Evolutionary conservation across 1,284 basidiomycete species (phyloP), one percentile per base, ranked within the genome.

Genomic region (Cutaneotrichosporon dermatis): DNA sequence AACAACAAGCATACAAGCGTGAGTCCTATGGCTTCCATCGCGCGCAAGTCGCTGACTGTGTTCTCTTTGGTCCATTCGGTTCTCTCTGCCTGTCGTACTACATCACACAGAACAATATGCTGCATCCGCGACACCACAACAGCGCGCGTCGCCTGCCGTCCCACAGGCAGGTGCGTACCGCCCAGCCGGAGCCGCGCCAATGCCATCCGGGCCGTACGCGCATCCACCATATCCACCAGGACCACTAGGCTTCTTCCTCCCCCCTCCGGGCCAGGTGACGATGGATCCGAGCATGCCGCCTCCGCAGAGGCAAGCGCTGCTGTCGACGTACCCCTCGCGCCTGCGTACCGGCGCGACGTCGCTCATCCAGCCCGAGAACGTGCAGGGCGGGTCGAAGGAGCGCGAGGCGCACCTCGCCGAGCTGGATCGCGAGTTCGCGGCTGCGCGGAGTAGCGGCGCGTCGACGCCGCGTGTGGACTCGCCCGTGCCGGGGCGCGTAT

Each of bases 301-400:
- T 2, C 69, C 75, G 11, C 70, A 74, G 0, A 64, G 61, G 0
- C 95, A 98, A 75, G 92, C 89, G 0, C 77, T 86, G 16, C 84
- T 86, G 64, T 88, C 90, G 1, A 90, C 91, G 1, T 98, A 96
- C 76, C 82, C 92, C 0, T 90, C 93, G 5, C 85, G 94, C n/a
- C 80, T 98, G 57, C 86, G 90, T n/a, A 94, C 93, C 0, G 95
- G 95, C 34, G 84, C 88, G 6, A 90, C 91, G 1, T 85, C 90
- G 3, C 84, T 99, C 62, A 84, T 98, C 77, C 95, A 99, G 72
- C 93, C 94, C n/a, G 85, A 92, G 66, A 72, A 72, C 33, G 67
- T 76, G 55, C 70, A 73, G 33, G 74, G 76, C 43, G 74, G 75
- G 11, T 71, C 75, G 63, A 88, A 64, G 60, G 80, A 71, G 66